Percentiles rank a stretch among this genome's conserved stretches.
Evolutionary conservation across 2,329 filamentous ascomycete genomes (phyloP).

Genomic region (Stagonosporopsis tanaceti): DNA sequence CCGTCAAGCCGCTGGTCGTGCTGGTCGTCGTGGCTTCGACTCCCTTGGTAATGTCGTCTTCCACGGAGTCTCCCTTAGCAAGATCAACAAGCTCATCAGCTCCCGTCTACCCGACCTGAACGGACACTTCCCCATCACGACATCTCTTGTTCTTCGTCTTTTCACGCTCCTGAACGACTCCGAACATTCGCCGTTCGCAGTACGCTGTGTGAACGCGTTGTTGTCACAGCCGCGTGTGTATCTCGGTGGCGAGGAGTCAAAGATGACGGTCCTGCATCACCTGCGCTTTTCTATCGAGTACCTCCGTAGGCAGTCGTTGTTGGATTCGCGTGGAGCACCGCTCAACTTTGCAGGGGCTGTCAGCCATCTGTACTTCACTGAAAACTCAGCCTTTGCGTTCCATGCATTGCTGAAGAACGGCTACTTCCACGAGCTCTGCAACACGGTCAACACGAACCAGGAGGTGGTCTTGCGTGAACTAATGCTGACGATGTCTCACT

Average conservation of each 20-base stretch:
- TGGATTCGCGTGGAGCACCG: conserved; percentile 68
- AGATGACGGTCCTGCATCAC: conserved; percentile 76
- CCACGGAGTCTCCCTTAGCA: conserved; percentile 67
- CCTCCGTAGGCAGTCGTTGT: conserved; percentile 71
- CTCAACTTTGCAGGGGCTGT: conserved; percentile 77
- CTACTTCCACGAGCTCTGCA: conserved; percentile 73
- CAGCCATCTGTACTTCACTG: conserved; percentile 77
- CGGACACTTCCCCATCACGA: conserved; percentile 81
- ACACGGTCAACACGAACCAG: conserved; percentile 61
- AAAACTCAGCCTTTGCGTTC: conserved; percentile 79
- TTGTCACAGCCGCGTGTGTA: conserved; percentile 75
- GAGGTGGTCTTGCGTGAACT: conserved; percentile 64
- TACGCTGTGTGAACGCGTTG: conserved; percentile 69
- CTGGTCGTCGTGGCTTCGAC: conserved; percentile 82
- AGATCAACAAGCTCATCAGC: conserved; percentile 74
- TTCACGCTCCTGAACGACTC: conserved; percentile 73
- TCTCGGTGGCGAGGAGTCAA: conserved; percentile 72
- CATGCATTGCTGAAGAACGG: conserved; percentile 75
- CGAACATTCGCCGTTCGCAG: conserved; percentile 67
- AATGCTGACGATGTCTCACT: conserved; percentile 73
- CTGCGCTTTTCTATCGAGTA: conserved; percentile 84
- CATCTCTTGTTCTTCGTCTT: conserved; percentile 73
- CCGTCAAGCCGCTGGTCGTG: conserved; percentile 77
- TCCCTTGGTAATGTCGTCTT: conserved; percentile 84
- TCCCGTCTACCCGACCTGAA: conserved; percentile 76